These are phyloP conservation scores for Mycena metata DNA, from an alignment of 768 basidiomycete genomes.

Conservation along the genomic window DNA sequence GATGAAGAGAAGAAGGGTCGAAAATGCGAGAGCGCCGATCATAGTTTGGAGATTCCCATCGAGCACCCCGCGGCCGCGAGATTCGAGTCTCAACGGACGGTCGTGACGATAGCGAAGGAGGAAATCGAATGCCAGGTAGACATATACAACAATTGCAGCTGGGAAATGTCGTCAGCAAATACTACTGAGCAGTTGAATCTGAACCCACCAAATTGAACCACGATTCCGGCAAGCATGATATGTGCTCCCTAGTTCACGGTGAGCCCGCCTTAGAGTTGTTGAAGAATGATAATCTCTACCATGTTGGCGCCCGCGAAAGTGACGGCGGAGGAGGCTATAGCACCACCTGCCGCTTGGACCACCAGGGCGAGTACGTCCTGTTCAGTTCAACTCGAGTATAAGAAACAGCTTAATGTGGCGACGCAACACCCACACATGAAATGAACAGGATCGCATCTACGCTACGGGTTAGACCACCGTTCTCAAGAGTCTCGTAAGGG, in stretches of 20 bases:
- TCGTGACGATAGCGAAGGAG: not conserved
- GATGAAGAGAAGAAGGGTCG: constrained; percentile 9
- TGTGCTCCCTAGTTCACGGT: not conserved
- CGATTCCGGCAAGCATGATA: constrained; percentile 34
- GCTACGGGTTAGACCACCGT: not conserved
- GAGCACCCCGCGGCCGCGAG: constrained; percentile 10
- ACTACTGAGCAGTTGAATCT: no score
- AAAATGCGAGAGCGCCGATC: constrained; percentile 10
- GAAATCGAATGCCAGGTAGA: not conserved
- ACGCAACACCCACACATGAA: not conserved
- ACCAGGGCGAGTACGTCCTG: not conserved
- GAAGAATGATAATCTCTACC: not conserved
- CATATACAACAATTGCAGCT: constrained; percentile 1
- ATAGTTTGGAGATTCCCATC: not conserved
- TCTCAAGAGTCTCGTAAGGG: not conserved
- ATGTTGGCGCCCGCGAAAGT: not conserved
- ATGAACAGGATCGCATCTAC: constrained; percentile 1
- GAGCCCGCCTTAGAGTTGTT: not conserved
- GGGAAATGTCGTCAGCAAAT: no score
- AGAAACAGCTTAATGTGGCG: no score
- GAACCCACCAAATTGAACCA: constrained; percentile 19
- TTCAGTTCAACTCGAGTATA: not conserved
- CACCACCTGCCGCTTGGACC: constrained; percentile 5
- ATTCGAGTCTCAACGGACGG: not conserved
- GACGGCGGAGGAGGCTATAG: not conserved